Evolutionary conservation across 805 yeast genomes (phyloP), one percentile per base, ranked within the genome.

Genomic region (Lipomyces mesembrius): DNA sequence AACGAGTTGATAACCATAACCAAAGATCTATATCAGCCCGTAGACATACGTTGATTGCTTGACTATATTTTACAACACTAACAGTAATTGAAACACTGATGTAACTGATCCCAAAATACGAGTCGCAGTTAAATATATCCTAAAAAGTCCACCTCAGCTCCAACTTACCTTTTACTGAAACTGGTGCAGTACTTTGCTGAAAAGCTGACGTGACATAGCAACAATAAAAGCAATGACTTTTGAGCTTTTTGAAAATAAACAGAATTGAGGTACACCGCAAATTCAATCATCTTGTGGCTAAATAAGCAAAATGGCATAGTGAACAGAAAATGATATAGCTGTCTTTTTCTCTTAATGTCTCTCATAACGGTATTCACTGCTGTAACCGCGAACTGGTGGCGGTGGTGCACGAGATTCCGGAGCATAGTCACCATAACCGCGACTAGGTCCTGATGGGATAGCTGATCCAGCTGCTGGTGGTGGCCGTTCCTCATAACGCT

Each of bases 301-400:
- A 17, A 6, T 17, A 43, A 43, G 12, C 39, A 37, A 37, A 37
- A 37, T 0, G 1, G 49, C 49, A 43, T n/a, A 8, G 22, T 43
- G 49, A 43, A 43, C 9, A n/a, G 17, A n/a, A 43, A 43, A 43
- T 43, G n/a, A 17, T 29, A 52, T 25, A 22, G 55, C 34, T 29
- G 55, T 5, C 55, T 22, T n/a, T 4, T 7, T 29, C n/a, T 4
- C 34, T 52, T 29, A 52, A 52, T 11, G 55, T 25, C 55, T 52
- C 34, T 52, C 55, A 52, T 52, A 52, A 9, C 55, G 66, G 37
- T 60, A 63, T 34, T 49, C 63, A 55, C 35, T 43, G 25, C 20
- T 25, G 32, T 56, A 55, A 20, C 55, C 32, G 14, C 60, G 54
- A 14, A 22, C 39, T 22, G 43, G 37, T 22, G 62, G 27, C 9